Percentiles rank a stretch among this genome's conserved stretches.
These are phyloP conservation scores for Rossbeevera mucosa DNA, from an alignment of 768 basidiomycete species.

Conservation along the genomic window DNA sequence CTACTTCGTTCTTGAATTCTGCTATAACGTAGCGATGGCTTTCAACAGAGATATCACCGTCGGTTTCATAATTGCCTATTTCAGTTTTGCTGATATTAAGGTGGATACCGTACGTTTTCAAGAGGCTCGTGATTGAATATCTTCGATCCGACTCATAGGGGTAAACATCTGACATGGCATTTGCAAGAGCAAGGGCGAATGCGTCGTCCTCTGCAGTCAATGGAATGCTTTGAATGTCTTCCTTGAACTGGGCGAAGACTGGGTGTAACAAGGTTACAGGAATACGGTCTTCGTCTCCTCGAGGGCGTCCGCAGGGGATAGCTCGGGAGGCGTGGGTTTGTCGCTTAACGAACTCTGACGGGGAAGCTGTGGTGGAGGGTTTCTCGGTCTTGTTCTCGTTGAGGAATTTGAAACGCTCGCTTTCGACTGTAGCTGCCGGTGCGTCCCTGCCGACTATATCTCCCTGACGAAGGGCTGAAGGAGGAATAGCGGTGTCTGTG, in stretches of 20 bases:
- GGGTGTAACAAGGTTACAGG: background rate
- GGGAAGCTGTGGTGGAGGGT: background rate
- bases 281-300: background rate
- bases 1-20: slow-evolving; percentile 24
- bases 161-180: background rate
- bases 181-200: background rate
- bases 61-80: background rate
- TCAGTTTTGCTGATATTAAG: background rate
- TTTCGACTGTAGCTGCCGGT: background rate
- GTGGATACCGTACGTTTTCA: background rate
- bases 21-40: slow-evolving; percentile 5
- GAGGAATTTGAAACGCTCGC: background rate
- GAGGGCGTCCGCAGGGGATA: background rate
- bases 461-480: background rate
- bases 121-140: background rate
- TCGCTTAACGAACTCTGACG: background rate
- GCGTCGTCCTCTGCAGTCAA: background rate
- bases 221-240: background rate
- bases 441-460: background rate
- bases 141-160: background rate
- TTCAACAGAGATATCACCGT: background rate
- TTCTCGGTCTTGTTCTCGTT: background rate
- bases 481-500: background rate
- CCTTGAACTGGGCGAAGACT: background rate
- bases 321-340: background rate